Evolutionary conservation across 2,329 filamentous ascomycete species (phyloP).

Genomic region (Lecanoromycetidae sp.): DNA sequence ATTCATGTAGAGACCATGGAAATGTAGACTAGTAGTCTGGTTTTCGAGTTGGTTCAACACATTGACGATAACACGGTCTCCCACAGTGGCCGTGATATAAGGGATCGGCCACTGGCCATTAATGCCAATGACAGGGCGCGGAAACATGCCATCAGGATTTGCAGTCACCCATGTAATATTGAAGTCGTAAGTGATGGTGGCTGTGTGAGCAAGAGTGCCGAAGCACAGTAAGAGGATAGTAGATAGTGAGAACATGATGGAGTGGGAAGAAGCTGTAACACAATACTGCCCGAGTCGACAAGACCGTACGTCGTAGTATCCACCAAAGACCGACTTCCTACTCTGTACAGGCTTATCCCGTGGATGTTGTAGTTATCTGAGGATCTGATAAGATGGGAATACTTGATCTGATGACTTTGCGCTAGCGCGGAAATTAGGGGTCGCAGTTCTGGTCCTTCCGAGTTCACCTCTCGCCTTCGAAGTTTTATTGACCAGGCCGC

Average conservation of each 20-base stretch:
- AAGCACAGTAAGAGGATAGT: conserved; percentile 20
- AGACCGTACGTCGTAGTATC: not conserved
- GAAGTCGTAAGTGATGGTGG: conserved; percentile 50
- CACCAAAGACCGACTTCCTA: no score
- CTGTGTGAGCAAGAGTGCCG: conserved; percentile 27
- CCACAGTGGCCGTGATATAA: conserved; percentile 48
- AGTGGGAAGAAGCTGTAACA: not conserved
- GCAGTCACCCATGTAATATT: conserved; percentile 59
- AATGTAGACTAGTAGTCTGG: conserved; percentile 48
- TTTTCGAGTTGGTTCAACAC: conserved; percentile 50
- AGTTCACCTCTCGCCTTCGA: not conserved
- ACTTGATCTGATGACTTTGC: conserved; percentile 11
- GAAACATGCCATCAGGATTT: conserved; percentile 56
- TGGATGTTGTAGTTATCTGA: conserved; percentile 3
- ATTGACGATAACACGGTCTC: conserved; percentile 50
- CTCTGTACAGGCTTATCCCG: not conserved
- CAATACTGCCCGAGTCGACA: not conserved
- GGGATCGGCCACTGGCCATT: conserved; percentile 68
- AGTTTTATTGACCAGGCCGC: not conserved
- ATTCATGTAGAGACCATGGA: conserved; percentile 60
- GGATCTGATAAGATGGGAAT: conserved; percentile 16
- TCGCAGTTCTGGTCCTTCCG: not conserved
- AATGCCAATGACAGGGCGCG: conserved; percentile 60
- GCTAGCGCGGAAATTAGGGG: not conserved
- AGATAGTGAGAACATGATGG: not conserved